A percentile compares a stretch with the other conserved stretches of the same genome.
Evolutionary conservation across 805 yeast genomes (phyloP).

Genomic region (Torulaspora quercuum): DNA sequence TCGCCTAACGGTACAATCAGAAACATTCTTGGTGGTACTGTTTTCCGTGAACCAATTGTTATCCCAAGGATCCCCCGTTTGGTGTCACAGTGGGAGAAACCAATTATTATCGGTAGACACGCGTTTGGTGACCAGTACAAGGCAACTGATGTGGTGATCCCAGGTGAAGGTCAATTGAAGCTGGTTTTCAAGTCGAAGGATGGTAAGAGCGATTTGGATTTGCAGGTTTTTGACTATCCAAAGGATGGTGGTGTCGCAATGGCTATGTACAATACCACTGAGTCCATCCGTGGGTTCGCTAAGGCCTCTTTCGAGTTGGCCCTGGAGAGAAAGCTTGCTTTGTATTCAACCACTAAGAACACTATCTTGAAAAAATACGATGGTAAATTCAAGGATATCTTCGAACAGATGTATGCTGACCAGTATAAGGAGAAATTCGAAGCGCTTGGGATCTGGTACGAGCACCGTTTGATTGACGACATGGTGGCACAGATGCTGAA

Average conservation of each 20-base stretch:
- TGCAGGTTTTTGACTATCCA: slow-evolving; percentile 49
- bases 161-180: slow-evolving; percentile 75
- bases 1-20: slow-evolving; percentile 97
- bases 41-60: slow-evolving; percentile 94
- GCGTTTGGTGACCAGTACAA: slow-evolving; percentile 97
- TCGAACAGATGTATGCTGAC: slow-evolving; percentile 71
- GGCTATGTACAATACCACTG: slow-evolving; percentile 95
- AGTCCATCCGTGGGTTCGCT: slow-evolving; percentile 89
- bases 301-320: slow-evolving; percentile 88
- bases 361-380: slow-evolving; percentile 92
- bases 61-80: slow-evolving; percentile 84
- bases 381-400: slow-evolving; percentile 92
- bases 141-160: slow-evolving; percentile 81
- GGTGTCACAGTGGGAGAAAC: slow-evolving; percentile 90
- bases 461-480: slow-evolving; percentile 94
- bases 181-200: slow-evolving; percentile 69
- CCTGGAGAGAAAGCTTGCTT: slow-evolving; percentile 66
- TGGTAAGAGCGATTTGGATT: slow-evolving; percentile 19
- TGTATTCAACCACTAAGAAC: slow-evolving; percentile 89
- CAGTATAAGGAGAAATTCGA: slow-evolving; percentile 73
- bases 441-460: slow-evolving; percentile 84
- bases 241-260: slow-evolving; percentile 70
- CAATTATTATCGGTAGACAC: slow-evolving; percentile 95
- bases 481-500: slow-evolving; percentile 99
- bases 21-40: slow-evolving; percentile 93